Percentiles rank a stretch among this genome's conserved stretches.
These are phyloP conservation scores for Suhomyces bolitotheri DNA, from an alignment of 1,139 yeast species.

Conservation along the genomic window DNA sequence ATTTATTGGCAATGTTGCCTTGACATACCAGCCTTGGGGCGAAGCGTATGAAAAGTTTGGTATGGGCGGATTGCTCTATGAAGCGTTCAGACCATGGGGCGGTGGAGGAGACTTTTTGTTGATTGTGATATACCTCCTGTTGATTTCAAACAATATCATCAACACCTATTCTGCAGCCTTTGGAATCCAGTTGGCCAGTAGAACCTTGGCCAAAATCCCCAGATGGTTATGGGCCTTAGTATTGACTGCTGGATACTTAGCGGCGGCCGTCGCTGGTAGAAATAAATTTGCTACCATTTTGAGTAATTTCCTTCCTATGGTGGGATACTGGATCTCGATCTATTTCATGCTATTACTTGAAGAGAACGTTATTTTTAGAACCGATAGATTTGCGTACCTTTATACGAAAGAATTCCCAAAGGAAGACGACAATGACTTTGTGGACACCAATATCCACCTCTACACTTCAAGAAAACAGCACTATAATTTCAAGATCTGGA, in stretches of 20 bases:
- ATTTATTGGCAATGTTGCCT: slow-evolving; percentile 70
- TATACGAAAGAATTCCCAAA: slow-evolving; percentile 56
- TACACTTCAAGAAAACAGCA: slow-evolving; percentile 29
- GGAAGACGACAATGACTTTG: slow-evolving; percentile 8
- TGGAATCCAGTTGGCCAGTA: slow-evolving; percentile 71
- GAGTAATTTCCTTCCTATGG: slow-evolving; percentile 90
- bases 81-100: slow-evolving; percentile 74
- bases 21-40: slow-evolving; percentile 59
- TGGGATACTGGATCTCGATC: slow-evolving; percentile 91
- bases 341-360: slow-evolving; percentile 71
- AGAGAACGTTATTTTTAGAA: slow-evolving; percentile 74
- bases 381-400: slow-evolving; percentile 46
- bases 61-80: slow-evolving; percentile 74
- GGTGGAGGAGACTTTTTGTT: slow-evolving; percentile 77
- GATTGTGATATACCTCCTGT: slow-evolving; percentile 66
- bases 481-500: slow-evolving; percentile 71
- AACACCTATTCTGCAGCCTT: slow-evolving; percentile 86
- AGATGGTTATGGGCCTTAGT: slow-evolving; percentile 77
- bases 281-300: slow-evolving; percentile 72
- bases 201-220: slow-evolving; percentile 63
- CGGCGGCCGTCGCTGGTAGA: slow-evolving; percentile 75
- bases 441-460: slow-evolving; percentile 9
- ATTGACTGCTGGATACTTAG: slow-evolving; percentile 64
- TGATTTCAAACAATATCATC: slow-evolving; percentile 77
- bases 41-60: slow-evolving; percentile 60